Base-by-base conservation (phyloP, 2,329 filamentous ascomycete species). In the Penicillium sp. region DNA sequence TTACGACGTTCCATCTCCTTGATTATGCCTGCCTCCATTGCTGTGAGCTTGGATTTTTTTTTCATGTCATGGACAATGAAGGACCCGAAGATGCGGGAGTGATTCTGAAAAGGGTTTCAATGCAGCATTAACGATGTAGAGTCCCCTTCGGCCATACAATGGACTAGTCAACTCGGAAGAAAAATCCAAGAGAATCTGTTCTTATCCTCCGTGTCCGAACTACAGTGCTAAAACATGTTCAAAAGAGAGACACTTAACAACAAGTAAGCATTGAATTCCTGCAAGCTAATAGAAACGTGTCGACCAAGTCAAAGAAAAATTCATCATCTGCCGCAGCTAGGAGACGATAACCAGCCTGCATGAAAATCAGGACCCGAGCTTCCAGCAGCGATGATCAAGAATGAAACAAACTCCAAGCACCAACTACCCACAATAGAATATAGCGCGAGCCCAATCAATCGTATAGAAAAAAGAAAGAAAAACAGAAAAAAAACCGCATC, bases 291-390 rank as follows among this genome's bases (percentile, higher is more conserved):
- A 30, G n/a, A 4, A 30, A 28, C 14, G 26, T 30, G 45, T 48
- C 11, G 8, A 48, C 28, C n/a, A 35, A 35, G 28, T 14, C n/a
- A 35, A 49, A 22, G 14, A 13, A 19, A 13, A 51, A 51, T 4
- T 22, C 7, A 51, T 33, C 11, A 16, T 35, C 28, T 51, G 48
- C 48, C 19, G 30, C 30, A 51, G 48, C 48, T 51, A 33, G 48
- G 48, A 22, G 48, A 51, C 30, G 10, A 51, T 35, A 19, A n/a
- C 51, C 51, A 26, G 51, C 51, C 51, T 40, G 51, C 13, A 40
- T 53, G 51, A 25, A n/a, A 10, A 22, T 22, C 16, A 40, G 37
- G 51, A 26, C 13, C 35, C 37, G 11, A 53, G 35, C 51, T 26
- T 35, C 30, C 35, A 13, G 8, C 51, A 53, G 51, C 35, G 51